Evolutionary conservation across 257 asterid species (phyloP), one percentile per base, ranked within the genome.

Genomic region (Gardenia jasminoides): DNA sequence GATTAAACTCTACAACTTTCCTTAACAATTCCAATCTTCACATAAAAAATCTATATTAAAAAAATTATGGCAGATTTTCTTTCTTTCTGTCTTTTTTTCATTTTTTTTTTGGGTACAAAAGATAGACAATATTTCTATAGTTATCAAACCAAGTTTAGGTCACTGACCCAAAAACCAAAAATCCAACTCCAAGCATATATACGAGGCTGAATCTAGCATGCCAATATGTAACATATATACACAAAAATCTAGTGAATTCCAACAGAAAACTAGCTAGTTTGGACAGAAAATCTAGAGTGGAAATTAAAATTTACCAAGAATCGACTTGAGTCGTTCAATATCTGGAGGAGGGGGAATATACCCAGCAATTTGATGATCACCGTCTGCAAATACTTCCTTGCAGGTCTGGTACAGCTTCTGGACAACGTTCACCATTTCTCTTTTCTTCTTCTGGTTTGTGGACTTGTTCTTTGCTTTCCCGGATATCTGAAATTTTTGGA

Each of bases 321-420:
- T 1, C 22, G 78, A 81, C 22, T 52, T 81, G 50, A 76, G 80
- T 39, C n/a, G 68, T 17, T 76, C 74, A 61, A 81, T 33, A 61
- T 81, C 81, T n/a, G 30, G 7, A 17, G 74, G 52, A 26, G 84
- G 81, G n/a, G 81, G 84, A 48, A 81, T 26, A 33, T 81, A 76
- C 28, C 62, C 74, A 48, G 80, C 78, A 44, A 33, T 62, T 62
- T 59, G 33, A 62, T 59, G 33, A 62, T 39, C 59, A 50, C 68
- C 81, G 31, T 61, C 50, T 26, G 62, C 48, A 76, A 81, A 81
- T 16, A 81, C 77, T 61, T 81, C 59, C 30, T 50, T 39, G 72
- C 84, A 81, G 70, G 74, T 76, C 50, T 81, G 61, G 39, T 69
- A 81, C 73, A 81, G 47, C 20, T 76, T 61, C 41, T 76, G 80